Evolutionary conservation across 495 filamentous ascomycete species (phyloP).

Genomic region (Penicillium samsonianum): DNA sequence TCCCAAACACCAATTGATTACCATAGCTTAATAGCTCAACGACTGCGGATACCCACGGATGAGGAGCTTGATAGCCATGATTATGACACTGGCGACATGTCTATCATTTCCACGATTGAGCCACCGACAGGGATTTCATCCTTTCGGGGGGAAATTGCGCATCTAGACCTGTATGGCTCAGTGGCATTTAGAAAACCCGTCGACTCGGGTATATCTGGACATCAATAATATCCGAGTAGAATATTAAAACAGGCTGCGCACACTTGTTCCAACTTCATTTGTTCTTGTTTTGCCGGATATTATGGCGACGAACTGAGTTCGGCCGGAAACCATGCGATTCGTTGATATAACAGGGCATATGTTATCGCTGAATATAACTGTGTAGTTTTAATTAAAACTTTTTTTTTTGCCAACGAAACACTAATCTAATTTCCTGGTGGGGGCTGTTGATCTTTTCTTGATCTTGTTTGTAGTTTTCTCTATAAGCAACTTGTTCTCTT

Average conservation of each 20-base stretch:
- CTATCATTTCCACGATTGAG: conserved; percentile 12
- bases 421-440: not conserved
- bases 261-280: not conserved
- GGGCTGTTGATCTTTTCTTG: not conserved
- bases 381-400: not conserved
- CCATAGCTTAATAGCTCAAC: not conserved
- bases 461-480: not conserved
- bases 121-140: conserved; percentile 12
- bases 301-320: not conserved
- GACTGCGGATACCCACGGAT: not conserved
- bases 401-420: not conserved
- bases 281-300: not conserved
- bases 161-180: not conserved
- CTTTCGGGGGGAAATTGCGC: not conserved
- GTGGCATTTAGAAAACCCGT: not conserved
- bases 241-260: not conserved
- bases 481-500: not conserved
- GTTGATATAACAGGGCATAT: conserved; percentile 2
- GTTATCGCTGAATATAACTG: not conserved
- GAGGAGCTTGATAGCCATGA: not conserved
- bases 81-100: not conserved
- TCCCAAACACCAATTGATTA: too few species aligned
- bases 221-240: not conserved
- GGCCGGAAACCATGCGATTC: conserved; percentile 3
- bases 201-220: not conserved